These are phyloP conservation scores for Sporothrix inflata DNA, from an alignment of 2,329 filamentous ascomycete genomes.

Conservation along the genomic window DNA sequence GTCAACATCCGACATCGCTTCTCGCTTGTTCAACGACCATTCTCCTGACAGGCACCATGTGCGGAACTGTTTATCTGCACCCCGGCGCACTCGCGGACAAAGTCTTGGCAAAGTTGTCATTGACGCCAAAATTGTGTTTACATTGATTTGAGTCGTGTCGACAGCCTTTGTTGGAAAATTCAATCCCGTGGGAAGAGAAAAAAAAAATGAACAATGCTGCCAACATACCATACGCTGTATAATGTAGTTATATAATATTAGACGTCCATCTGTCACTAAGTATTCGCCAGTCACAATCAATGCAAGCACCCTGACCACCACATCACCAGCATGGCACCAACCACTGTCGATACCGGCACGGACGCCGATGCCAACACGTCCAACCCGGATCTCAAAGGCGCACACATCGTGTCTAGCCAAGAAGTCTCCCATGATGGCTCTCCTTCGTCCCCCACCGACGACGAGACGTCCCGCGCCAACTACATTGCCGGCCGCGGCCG, in stretches of 20 bases:
- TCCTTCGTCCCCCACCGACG: background rate
- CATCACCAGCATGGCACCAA: background rate
- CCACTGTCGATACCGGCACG: background rate
- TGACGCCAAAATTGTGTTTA: constrained; percentile 27
- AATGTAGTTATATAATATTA: background rate
- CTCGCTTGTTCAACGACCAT: background rate
- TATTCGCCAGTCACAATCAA: no score
- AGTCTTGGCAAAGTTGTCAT: constrained; percentile 24
- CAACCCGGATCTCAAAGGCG: background rate
- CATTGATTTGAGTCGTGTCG: background rate
- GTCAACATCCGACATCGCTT: constrained; percentile 3
- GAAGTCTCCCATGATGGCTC: background rate
- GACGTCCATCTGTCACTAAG: no score
- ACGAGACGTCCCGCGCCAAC: constrained; percentile 18
- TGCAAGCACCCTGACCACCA: background rate
- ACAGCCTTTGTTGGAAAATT: background rate
- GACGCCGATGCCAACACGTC: background rate
- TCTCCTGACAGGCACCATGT: no score
- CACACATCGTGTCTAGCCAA: background rate
- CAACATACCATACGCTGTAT: background rate
- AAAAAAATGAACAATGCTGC: background rate
- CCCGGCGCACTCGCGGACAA: background rate
- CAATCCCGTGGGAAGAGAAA: background rate
- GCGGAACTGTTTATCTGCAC: background rate
- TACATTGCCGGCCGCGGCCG: constrained; percentile 23